A percentile compares a stretch with the other conserved stretches of the same genome.
These are phyloP conservation scores for Phytopythium ostracodes DNA, from an alignment of 352 stramenopile genomes.

Conservation along the genomic window DNA sequence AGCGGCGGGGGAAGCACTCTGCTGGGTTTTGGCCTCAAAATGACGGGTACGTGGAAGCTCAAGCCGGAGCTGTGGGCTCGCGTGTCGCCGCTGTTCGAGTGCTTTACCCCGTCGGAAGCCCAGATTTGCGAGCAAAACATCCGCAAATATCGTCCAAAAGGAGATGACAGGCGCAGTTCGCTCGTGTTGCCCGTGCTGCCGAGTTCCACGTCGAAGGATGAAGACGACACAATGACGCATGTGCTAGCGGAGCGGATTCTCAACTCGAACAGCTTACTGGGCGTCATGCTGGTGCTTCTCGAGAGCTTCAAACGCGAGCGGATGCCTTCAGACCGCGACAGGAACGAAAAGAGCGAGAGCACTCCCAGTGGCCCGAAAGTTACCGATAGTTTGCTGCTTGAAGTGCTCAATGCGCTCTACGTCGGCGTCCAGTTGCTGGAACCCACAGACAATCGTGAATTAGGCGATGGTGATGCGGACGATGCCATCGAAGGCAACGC, in stretches of 20 bases:
- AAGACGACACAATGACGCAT: constrained; percentile 9
- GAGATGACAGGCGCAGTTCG: constrained; percentile 2
- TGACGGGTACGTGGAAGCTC: constrained; percentile 65
- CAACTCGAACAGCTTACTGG: constrained; percentile 41
- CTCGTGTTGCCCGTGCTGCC: constrained; percentile 32
- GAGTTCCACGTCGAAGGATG: neutral
- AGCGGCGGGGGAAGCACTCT: constrained; percentile 13
- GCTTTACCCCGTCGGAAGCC: constrained; percentile 66
- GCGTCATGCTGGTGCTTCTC: constrained; percentile 39
- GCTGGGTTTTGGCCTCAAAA: constrained; percentile 58
- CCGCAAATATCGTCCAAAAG: constrained; percentile 29
- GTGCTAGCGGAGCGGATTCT: constrained; percentile 39
- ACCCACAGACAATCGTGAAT: neutral
- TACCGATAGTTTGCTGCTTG: constrained; percentile 59
- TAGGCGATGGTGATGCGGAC: neutral
- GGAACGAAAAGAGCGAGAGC: constrained; percentile 6
- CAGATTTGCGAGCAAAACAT: constrained; percentile 77
- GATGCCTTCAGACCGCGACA: neutral
- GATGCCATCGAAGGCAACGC: no score
- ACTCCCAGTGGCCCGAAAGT: constrained; percentile 5
- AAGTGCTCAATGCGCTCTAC: constrained; percentile 45
- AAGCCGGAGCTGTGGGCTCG: constrained; percentile 46
- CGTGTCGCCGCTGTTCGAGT: constrained; percentile 70
- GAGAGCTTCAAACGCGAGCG: constrained; percentile 26
- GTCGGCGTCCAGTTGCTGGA: constrained; percentile 31